These are phyloP conservation scores for Acanthamoeba culbertsoni DNA, from an alignment of 208 protist species.

Conservation along the genomic window DNA sequence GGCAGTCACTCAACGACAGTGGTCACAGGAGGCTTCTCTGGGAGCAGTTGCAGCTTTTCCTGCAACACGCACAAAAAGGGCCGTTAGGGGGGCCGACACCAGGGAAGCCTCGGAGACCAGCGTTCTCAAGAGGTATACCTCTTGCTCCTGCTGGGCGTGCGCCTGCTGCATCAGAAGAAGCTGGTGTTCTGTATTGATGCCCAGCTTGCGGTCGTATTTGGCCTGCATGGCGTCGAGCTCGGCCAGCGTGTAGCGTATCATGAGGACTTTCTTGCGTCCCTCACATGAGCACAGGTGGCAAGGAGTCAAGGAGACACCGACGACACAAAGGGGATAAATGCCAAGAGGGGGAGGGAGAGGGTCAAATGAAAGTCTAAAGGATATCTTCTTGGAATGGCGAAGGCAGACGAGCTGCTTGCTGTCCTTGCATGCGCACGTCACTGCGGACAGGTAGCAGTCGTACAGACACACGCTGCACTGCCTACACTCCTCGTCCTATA, in stretches of 20 bases:
- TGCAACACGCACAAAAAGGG: background rate
- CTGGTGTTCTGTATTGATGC: conserved; percentile 11
- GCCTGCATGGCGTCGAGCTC: conserved; percentile 2
- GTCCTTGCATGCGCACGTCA: conserved; percentile 50
- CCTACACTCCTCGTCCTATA: background rate
- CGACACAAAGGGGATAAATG: background rate
- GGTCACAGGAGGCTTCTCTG: background rate
- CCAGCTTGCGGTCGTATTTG: background rate
- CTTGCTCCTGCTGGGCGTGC: background rate
- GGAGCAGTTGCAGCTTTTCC: background rate
- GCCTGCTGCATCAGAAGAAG: conserved; percentile 20
- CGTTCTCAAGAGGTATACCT: background rate
- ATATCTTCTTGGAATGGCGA: conserved; percentile 52
- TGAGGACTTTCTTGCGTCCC: conserved; percentile 1
- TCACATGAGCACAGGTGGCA: conserved; percentile 24
- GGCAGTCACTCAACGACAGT: background rate
- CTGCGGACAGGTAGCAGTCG: conserved; percentile 47
- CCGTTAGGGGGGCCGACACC: no score
- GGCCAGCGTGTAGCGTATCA: conserved; percentile 16
- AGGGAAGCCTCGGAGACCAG: no score
- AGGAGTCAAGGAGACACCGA: background rate
- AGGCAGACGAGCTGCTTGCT: conserved; percentile 36
- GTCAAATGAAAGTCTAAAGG: background rate
- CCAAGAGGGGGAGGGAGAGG: background rate
- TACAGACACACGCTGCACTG: conserved; percentile 3